A percentile compares a stretch with the other conserved stretches of the same genome.
Evolutionary conservation across 805 yeast species (phyloP).

Genomic region (Metschnikowia gelsemii): DNA sequence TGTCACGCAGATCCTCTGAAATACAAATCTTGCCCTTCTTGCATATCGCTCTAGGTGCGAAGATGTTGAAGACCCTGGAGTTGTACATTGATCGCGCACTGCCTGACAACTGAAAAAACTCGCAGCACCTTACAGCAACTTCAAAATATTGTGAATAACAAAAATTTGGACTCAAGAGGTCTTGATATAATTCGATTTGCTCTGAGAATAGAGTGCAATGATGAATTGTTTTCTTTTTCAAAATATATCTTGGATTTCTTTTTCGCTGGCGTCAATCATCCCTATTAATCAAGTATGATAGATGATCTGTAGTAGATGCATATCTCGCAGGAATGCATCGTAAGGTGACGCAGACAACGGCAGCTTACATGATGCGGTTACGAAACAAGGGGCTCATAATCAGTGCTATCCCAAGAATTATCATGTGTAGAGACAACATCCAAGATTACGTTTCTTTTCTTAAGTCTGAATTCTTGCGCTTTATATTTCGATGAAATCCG

Average conservation of each 20-base stretch:
- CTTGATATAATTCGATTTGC: no score
- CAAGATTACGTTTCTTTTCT: conserved; percentile 1
- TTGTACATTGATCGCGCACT: not conserved
- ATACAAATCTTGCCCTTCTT: conserved; percentile 1
- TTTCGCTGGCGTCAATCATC: not conserved
- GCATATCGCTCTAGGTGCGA: not conserved
- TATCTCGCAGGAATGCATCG: not conserved
- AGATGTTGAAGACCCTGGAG: conserved; percentile 3
- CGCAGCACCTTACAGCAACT: not conserved
- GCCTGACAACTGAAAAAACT: conserved; percentile 3
- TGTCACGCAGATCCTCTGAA: not conserved
- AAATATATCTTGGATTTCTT: not conserved
- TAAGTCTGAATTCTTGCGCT: not conserved
- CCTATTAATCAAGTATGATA: not conserved
- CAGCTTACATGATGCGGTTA: conserved; percentile 6
- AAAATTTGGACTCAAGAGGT: not conserved
- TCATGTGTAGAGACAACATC: conserved; percentile 5
- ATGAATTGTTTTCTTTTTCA: not conserved
- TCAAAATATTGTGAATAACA: not conserved
- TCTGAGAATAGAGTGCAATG: no score
- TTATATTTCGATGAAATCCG: conserved; percentile 1
- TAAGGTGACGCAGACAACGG: not conserved
- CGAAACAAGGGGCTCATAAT: conserved; percentile 7
- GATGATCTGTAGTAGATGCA: not conserved
- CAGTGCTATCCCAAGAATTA: not conserved